Conservation (phyloP, 1,139 yeast genomes). For the Arxiozyma heterogenica region DNA sequence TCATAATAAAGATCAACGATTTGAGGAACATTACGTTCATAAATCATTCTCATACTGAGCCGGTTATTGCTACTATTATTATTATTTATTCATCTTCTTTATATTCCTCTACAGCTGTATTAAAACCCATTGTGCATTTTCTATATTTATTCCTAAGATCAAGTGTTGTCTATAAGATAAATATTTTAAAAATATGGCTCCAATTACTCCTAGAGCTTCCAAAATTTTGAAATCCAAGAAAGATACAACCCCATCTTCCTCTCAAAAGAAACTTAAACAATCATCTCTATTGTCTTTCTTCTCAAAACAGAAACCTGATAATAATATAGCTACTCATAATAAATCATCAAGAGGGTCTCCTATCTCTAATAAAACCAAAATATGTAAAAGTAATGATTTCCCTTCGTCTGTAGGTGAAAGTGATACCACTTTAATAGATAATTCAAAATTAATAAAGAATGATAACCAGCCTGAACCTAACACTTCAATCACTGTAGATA, state of each 20-base stretch:
- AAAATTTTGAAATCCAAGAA: conserved; percentile 8
- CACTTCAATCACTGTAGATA: not conserved
- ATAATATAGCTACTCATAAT: not conserved
- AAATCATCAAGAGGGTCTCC: not conserved
- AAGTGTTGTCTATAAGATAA: not conserved
- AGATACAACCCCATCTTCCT: conserved; percentile 20
- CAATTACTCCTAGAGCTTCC: conserved; percentile 18
- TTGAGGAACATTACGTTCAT: too few relatives aligned
- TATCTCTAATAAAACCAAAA: conserved; percentile 16
- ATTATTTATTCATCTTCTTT: too few relatives aligned
- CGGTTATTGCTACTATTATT: too few relatives aligned
- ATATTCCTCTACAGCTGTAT: too few relatives aligned
- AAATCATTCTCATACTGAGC: too few relatives aligned
- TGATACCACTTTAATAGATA: not conserved
- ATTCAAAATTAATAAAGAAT: not conserved
- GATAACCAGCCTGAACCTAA: not conserved
- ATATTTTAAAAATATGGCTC: conserved; percentile 9
- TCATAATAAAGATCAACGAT: too few relatives aligned
- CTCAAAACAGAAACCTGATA: conserved; percentile 18
- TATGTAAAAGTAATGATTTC: not conserved
- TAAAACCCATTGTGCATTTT: not conserved
- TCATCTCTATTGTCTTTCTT: conserved; percentile 51
- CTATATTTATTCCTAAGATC: not conserved
- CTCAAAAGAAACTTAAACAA: conserved; percentile 41
- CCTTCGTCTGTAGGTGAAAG: not conserved